Evolutionary conservation across 1,284 basidiomycete species (phyloP), one percentile per base, ranked within the genome.

Genomic region (Boletellus dicymbophilus): DNA sequence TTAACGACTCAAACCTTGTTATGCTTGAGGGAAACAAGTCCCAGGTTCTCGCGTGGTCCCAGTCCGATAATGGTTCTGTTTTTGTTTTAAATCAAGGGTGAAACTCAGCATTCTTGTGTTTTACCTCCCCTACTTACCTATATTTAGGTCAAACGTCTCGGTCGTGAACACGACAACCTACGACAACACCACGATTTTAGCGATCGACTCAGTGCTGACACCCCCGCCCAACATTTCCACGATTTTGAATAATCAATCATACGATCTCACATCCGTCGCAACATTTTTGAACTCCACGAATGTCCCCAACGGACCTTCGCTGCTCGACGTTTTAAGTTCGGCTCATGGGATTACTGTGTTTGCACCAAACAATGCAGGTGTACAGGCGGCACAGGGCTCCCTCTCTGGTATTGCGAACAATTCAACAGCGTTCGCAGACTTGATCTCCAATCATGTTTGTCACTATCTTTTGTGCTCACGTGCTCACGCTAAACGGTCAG

Each of bases 261-360:
- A 56, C 36, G 28, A 65, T 20, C 46, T 69, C 11, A 46, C 53
- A 12, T 52, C 73, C 4, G 44, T 76, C 6, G 48, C 52, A 13
- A 37, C 68, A 2, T n/a, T 67, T 2, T 55, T 61, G 8, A 49
- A 58, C 30, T 58, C 65, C 15, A 57, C 58, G 9, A 21, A 25
- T 20, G 2, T 59, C 21, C 47, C 48, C 42, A 69, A 67, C 38
- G 63, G 60, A 9, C 52, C 68, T 9, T 70, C 73, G 12, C 58
- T 81, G n/a, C 66, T 77, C 23, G 58, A 71, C 21, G 58, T 71
- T 27, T 53, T 84, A 18, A 67, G 70, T 56, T 53, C 56, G 1
- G 60, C 72, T 5, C 65, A 59, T n/a, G 89, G 88, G 5, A 76
- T 86, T 53, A 92, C 90, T 1, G 60, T 90, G 42, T 91, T 92